These are phyloP conservation scores for Aspergillus aculeatinus DNA, from an alignment of 2,329 filamentous ascomycete genomes.

Conservation along the genomic window DNA sequence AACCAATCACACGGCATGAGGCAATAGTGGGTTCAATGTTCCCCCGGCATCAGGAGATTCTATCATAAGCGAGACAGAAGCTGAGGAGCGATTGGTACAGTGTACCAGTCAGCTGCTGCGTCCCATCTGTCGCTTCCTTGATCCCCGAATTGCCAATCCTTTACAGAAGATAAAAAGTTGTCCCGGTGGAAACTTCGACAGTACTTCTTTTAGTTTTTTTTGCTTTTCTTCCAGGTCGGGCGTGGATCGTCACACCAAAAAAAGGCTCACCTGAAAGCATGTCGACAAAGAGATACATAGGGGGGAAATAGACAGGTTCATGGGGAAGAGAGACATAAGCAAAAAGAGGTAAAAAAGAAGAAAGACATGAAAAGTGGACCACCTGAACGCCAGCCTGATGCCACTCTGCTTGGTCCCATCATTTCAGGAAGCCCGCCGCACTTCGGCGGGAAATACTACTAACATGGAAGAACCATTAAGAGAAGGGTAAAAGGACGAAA, in stretches of 20 bases:
- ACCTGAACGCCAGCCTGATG: slow-evolving; percentile 46
- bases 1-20: slow-evolving; percentile 22
- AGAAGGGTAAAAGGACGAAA: slow-evolving; percentile 34
- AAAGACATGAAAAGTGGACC: slow-evolving; percentile 34
- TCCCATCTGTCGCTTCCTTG: too few species aligned
- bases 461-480: slow-evolving; percentile 35
- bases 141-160: neutral
- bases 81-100: too few species aligned
- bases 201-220: slow-evolving; percentile 7
- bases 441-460: slow-evolving; percentile 31
- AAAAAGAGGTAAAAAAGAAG: slow-evolving; percentile 22
- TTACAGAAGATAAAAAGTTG: neutral
- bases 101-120: neutral
- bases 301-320: slow-evolving; percentile 12
- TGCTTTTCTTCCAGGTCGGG: neutral
- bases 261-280: slow-evolving; percentile 13
- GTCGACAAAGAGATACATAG: slow-evolving; percentile 14
- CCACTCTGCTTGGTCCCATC: slow-evolving; percentile 41
- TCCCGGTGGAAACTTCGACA: slow-evolving; percentile 4
- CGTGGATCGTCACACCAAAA: slow-evolving; percentile 6
- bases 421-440: slow-evolving; percentile 26
- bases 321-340: slow-evolving; percentile 10
- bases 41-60: too few species aligned
- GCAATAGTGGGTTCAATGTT: neutral
- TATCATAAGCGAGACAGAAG: neutral